Conservation (phyloP, 139 green algal genomes). For the Auxenochlorella protothecoides region DNA sequence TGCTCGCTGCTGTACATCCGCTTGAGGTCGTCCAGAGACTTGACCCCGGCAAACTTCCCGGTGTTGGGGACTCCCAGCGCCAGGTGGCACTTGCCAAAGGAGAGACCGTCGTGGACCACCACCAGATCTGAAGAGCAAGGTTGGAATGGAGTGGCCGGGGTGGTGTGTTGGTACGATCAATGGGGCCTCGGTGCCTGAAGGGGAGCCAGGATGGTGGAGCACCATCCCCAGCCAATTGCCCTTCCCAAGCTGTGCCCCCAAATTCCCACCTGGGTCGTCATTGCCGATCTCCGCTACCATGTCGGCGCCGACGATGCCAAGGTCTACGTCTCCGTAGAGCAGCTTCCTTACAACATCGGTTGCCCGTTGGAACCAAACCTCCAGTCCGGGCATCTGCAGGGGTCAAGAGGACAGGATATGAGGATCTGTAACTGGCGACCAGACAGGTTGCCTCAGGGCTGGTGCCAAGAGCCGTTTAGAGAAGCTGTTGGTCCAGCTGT, state of each 20-base stretch:
- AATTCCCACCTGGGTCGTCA: constrained; percentile 17
- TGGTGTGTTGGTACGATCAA: no score
- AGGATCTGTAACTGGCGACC: no score
- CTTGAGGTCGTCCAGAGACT: constrained; percentile 59
- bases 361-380: constrained; percentile 98
- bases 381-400: constrained; percentile 71
- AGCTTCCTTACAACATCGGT: constrained; percentile 93
- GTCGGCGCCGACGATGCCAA: constrained; percentile 95
- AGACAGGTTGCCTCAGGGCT: no score
- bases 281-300: constrained; percentile 86
- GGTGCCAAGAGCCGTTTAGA: no score
- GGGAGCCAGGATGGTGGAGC: no score
- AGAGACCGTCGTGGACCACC: constrained; percentile 82
- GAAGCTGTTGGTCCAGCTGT: no score
- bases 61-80: constrained; percentile 77
- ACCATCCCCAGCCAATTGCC: not conserved
- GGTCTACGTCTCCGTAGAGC: constrained; percentile 84
- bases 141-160: no score
- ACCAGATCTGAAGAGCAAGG: constrained; percentile 52
- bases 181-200: no score
- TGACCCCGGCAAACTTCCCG: constrained; percentile 55
- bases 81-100: constrained; percentile 92
- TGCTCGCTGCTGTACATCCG: constrained; percentile 74
- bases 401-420: no score
- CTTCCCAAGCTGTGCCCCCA: not conserved